A percentile compares a stretch with the other conserved stretches of the same genome.
phyloP scores from a whole-genome alignment of 306 rosid genomes.

The Begonia loranthoides region DNA sequence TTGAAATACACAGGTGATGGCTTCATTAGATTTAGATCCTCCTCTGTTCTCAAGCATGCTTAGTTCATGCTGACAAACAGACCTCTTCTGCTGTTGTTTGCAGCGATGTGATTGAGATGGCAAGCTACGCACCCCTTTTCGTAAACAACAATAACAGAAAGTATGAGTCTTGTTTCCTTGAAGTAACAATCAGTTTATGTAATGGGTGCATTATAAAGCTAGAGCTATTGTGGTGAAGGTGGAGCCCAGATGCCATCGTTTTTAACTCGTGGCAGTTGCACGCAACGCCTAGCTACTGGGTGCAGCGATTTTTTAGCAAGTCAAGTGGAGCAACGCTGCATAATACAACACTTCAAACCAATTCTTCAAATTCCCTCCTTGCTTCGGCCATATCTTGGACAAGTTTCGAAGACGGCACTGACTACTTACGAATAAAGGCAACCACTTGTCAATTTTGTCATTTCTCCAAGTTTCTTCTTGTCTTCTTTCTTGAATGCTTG shows the following conservation, averaged over 20 bases:
- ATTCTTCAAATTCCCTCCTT: conserved; percentile 18
- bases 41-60: too few relatives aligned
- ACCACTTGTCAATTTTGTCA: too few relatives aligned
- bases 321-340: conserved; percentile 82
- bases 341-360: conserved; percentile 32
- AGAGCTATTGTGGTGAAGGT: conserved; percentile 21
- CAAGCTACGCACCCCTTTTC: conserved; percentile 92
- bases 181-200: conserved; percentile 9
- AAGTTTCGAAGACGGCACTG: conserved; percentile 14
- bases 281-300: conserved; percentile 96
- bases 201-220: not conserved
- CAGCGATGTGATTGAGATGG: conserved; percentile 73
- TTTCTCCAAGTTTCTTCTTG: not conserved
- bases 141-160: conserved; percentile 62
- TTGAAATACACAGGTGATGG: conserved; percentile 68
- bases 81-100: conserved; percentile 9
- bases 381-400: conserved; percentile 58
- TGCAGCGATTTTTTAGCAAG: conserved; percentile 48
- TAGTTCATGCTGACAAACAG: too few relatives aligned
- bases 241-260: conserved; percentile 94
- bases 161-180: conserved; percentile 16
- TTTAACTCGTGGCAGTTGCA: conserved; percentile 56
- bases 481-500: not conserved
- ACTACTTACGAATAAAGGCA: conserved; percentile 58
- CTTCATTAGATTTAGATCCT: too few relatives aligned